phyloP scores from a whole-genome alignment of 2,329 filamentous ascomycete species.

The Fonsecaea pedrosoi region DNA sequence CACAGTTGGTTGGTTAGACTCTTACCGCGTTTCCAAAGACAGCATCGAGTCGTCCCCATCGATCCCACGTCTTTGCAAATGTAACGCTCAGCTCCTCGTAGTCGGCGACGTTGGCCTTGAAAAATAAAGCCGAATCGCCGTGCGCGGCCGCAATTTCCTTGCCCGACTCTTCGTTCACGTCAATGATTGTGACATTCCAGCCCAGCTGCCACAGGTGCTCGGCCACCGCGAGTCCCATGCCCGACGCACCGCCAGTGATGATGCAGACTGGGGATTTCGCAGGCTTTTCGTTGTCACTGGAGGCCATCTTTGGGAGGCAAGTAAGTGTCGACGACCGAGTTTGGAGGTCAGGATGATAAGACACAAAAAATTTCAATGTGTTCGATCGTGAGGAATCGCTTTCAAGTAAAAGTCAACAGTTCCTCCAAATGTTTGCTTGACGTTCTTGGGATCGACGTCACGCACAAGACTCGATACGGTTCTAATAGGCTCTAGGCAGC shows the following conservation, averaged over 20 bases:
- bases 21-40: conserved; percentile 7
- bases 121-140: neutral
- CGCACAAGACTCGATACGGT: too few relatives aligned
- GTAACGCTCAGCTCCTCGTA: neutral
- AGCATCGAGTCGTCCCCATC: conserved; percentile 4
- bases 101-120: conserved; percentile 8
- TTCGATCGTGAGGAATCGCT: too few relatives aligned
- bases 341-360: too few relatives aligned
- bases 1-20: neutral
- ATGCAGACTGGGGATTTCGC: neutral
- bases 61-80: conserved; percentile 2
- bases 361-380: too few relatives aligned
- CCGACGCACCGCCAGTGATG: conserved; percentile 3
- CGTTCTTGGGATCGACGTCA: too few relatives aligned
- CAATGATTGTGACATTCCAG: conserved; percentile 7
- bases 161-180: conserved; percentile 4
- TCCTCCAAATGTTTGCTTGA: too few relatives aligned
- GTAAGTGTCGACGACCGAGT: too few relatives aligned
- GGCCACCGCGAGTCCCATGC: conserved; percentile 6
- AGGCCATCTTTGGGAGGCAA: too few relatives aligned
- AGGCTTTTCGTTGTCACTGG: too few relatives aligned
- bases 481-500: too few relatives aligned
- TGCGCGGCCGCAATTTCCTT: neutral
- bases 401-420: too few relatives aligned
- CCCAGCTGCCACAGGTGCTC: neutral